phyloP scores from a whole-genome alignment of 2,329 filamentous ascomycete species.

The Fusarium hainanense region DNA sequence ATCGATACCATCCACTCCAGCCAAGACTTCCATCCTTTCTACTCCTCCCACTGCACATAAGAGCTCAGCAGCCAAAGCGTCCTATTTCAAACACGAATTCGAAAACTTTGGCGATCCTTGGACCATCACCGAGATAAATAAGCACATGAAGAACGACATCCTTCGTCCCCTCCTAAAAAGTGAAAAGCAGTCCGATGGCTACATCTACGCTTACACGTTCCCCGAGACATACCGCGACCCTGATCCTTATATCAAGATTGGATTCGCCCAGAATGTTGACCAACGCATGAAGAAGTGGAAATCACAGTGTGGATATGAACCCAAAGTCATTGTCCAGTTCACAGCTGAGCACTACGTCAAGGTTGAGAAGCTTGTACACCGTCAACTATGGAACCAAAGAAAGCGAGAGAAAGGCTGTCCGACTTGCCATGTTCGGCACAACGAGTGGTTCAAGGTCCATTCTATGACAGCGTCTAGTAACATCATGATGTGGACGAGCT shows the following conservation, averaged over 20 bases:
- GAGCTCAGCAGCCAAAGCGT: neutral
- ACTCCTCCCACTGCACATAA: neutral
- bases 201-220: constrained; percentile 45
- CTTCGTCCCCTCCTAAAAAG: neutral
- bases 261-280: constrained; percentile 36
- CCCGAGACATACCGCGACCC: constrained; percentile 28
- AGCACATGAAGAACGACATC: constrained; percentile 27
- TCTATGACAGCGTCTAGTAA: constrained; percentile 19
- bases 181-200: constrained; percentile 23
- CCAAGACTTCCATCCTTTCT: neutral
- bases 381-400: constrained; percentile 43
- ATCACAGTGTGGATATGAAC: constrained; percentile 42
- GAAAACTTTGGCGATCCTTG: constrained; percentile 20
- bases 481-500: constrained; percentile 45
- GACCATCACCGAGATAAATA: constrained; percentile 28
- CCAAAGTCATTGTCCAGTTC: constrained; percentile 28
- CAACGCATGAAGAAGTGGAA: constrained; percentile 43
- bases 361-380: constrained; percentile 48
- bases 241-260: constrained; percentile 48
- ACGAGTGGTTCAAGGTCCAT: constrained; percentile 48
- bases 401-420: constrained; percentile 43
- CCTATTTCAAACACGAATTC: constrained; percentile 30
- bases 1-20: neutral
- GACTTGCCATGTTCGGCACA: constrained; percentile 37
- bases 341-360: constrained; percentile 38